These are phyloP conservation scores for Dipteronia dyeriana DNA, from an alignment of 345 rosid species.

Conservation along the genomic window DNA sequence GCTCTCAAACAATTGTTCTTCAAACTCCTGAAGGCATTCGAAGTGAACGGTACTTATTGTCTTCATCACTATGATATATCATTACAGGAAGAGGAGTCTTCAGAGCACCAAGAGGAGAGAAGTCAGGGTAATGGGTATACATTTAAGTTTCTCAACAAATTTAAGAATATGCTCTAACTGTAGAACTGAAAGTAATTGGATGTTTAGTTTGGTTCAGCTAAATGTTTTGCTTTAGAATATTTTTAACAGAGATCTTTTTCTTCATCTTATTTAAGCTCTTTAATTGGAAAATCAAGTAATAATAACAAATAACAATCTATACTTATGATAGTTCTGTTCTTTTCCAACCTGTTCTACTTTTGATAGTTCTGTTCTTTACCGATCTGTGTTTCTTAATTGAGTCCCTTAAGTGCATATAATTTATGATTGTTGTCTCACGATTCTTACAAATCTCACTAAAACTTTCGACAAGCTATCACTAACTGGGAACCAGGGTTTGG, in stretches of 20 bases:
- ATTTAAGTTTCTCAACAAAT: background rate
- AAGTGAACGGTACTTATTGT: conserved; percentile 21
- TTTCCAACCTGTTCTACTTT: background rate
- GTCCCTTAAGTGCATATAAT: background rate
- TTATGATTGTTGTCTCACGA: background rate
- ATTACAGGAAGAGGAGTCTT: background rate
- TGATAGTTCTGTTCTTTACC: background rate
- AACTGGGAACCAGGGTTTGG: too few relatives aligned
- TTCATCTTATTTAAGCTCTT: background rate
- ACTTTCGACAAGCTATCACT: background rate
- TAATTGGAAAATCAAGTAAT: background rate
- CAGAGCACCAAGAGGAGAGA: background rate
- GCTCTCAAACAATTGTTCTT: conserved; percentile 17
- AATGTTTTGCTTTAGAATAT: background rate
- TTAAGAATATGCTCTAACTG: background rate
- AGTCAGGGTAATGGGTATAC: background rate
- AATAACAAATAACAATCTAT: background rate
- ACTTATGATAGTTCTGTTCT: background rate
- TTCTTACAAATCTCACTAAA: too few relatives aligned
- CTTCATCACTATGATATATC: conserved; percentile 12
- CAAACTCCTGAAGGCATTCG: conserved; percentile 14
- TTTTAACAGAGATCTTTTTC: background rate
- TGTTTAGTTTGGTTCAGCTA: background rate
- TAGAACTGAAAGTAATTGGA: background rate
- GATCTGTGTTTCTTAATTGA: background rate